Evolutionary conservation across 768 basidiomycete species (phyloP), one percentile per base, ranked within the genome.

Genomic region (Boletus sp.): DNA sequence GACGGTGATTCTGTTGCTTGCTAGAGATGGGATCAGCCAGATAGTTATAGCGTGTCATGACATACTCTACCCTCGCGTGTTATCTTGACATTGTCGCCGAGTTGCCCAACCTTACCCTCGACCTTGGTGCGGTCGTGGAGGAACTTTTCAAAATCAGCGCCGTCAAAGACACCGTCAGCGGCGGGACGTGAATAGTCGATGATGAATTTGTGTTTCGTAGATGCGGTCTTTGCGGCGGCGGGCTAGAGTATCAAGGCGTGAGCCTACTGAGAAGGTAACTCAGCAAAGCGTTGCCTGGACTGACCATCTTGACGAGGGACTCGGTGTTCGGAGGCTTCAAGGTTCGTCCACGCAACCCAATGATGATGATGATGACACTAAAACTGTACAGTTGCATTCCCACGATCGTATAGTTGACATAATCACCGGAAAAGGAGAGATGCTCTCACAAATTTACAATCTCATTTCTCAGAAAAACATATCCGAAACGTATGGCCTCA

Each of bases 51-150:
- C 6, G 17, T 41, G 39, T 20, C 11, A n/a, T 28, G 83, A 54
- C 56, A 42, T 17, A 28, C 29, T 45, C 14, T 15, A 94, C 94
- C 90, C 77, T 96, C 92, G 57, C 92, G 88, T 64, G 79, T 74
- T 71, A 98, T 86, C 74, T 91, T 89, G 71, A 99, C 81, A 64
- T 78, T 87, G 50, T 98, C 96, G 42, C 91, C 92, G 57, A 97
- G 88, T 69, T 95, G 89, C 40, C 94, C 94, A 50, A 89, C 80
- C 81, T 94, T 94, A 46, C 90, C 90, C 55, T 93, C 92, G 63
- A 96, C 87, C 80, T 96, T 95, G 69, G 93, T 91, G 66, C 90
- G 89, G 77, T 95, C 94, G 68, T 94, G 91, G 50, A 96, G 82
- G 80, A 86, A 97, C 75, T 97, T 98, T 75, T 87, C 86, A 73